Conservation (phyloP, 495 filamentous ascomycete genomes). For the Xylaria venustula region DNA sequence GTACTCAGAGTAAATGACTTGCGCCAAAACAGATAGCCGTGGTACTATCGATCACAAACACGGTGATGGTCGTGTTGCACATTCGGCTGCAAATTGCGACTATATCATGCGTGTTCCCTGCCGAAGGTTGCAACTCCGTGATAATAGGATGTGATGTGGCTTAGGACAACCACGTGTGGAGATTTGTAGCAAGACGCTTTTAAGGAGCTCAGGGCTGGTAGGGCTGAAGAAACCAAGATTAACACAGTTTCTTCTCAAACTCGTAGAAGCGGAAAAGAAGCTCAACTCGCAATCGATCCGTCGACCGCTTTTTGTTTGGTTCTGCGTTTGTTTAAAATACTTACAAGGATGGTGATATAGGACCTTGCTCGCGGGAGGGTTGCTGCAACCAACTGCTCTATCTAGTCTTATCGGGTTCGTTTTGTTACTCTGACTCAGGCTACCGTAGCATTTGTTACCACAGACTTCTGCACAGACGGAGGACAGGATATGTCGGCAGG, state of each 20-base stretch:
- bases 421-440: conserved; percentile 6
- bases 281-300: neutral
- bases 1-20: neutral
- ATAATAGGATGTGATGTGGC: neutral
- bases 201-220: too few relatives aligned
- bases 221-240: too few relatives aligned
- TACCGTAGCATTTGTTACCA: conserved; percentile 4
- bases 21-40: neutral
- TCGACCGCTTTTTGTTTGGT: neutral
- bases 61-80: neutral
- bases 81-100: neutral
- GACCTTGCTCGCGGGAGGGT: too few relatives aligned
- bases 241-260: too few relatives aligned
- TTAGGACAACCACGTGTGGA: neutral
- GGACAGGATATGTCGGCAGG: neutral
- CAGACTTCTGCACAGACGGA: too few relatives aligned
- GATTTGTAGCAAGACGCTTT: too few relatives aligned
- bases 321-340: neutral
- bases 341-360: too few relatives aligned
- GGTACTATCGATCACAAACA: neutral
- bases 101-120: neutral
- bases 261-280: neutral
- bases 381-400: too few relatives aligned
- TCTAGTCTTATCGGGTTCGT: conserved; percentile 5
- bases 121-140: neutral